A percentile compares a stretch with the other conserved stretches of the same genome.
Conservation (phyloP, 805 yeast genomes). For the Naumovozyma castellii region DNA sequence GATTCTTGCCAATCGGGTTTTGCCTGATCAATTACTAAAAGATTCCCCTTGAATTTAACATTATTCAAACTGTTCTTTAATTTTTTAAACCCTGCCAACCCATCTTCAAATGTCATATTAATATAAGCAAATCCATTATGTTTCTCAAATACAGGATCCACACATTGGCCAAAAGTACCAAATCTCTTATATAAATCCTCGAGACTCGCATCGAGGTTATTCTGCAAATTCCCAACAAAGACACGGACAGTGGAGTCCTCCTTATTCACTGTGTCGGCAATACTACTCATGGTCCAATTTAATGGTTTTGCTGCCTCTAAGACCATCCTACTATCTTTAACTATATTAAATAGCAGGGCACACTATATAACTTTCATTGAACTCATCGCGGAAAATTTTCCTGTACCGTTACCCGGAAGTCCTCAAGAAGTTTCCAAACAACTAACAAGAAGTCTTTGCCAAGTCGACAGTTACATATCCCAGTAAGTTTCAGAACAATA, state of each 20-base stretch:
- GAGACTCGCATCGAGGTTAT: conserved; percentile 20
- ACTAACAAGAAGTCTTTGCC: background rate
- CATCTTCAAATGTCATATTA: conserved; percentile 43
- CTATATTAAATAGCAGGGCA: too few species aligned
- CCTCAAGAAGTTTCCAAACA: background rate
- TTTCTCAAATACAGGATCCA: conserved; percentile 46
- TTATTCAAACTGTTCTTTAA: conserved; percentile 57
- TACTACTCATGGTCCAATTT: too few species aligned
- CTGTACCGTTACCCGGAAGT: background rate
- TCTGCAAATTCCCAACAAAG: conserved; percentile 24
- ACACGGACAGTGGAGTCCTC: conserved; percentile 8
- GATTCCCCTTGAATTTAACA: conserved; percentile 64
- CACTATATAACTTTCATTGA: too few species aligned
- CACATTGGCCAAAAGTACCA: conserved; percentile 48
- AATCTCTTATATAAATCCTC: conserved; percentile 47
- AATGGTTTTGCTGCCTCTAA: too few species aligned
- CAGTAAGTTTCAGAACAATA: background rate
- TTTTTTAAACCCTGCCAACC: conserved; percentile 33
- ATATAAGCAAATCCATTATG: conserved; percentile 53
- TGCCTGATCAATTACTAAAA: conserved; percentile 53
- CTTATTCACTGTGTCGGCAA: too few species aligned
- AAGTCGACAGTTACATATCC: background rate
- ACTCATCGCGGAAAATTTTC: conserved; percentile 1
- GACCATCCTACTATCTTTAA: too few species aligned
- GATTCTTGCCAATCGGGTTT: conserved; percentile 40